Base-by-base conservation (phyloP, 2,329 filamentous ascomycete species). In the Coleophoma cylindrospora region DNA sequence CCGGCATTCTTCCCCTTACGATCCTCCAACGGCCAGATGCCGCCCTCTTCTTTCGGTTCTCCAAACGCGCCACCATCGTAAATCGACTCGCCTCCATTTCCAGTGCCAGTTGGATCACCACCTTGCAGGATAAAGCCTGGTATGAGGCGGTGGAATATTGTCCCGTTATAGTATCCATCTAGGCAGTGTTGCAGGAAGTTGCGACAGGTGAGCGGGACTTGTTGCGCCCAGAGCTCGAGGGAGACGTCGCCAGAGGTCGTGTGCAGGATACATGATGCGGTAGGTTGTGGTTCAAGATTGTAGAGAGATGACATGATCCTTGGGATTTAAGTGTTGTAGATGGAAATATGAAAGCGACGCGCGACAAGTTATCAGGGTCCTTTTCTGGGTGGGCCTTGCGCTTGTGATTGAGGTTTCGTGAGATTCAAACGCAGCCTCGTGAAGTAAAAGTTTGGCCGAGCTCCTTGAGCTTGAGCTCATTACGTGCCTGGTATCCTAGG, bases 181-280 rank as follows among this genome's bases (percentile, higher is more conserved):
- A 96, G 80, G 65, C 89, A 94, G 64, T 91, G 86, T 68, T 99
- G 94, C 36, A 99, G 79, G 70, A 99, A 99, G 73, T 96, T 97
- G 60, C 92, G 90, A 65, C 86, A 91, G 22, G 94, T 87, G 54
- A 96, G 77, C 9, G 94, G 94, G 0, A 89, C 87, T 70, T 99
- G 94, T 65, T 94, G 94, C 15, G 91, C 91, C 75, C 96, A 99
- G 50, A 99, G 84, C 69, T 96, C 90, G 69, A 99, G 80, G 36
- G 88, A 85, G 51, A 99, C 79, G 63, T 96, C 91, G 68, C 94
- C 94, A 43, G 86, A 76, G 7, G 89, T 95, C 10, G 94, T 99
- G 69, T 95, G 86, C 40, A 99, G 77, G 58, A 96, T 84, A 50
- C 89, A 90, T 57, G 94, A 96, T 19, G 88, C 94, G 51, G 92